Evolutionary conservation across 1,284 basidiomycete genomes (phyloP).

Genomic region (Papiliotrema fonsecae): DNA sequence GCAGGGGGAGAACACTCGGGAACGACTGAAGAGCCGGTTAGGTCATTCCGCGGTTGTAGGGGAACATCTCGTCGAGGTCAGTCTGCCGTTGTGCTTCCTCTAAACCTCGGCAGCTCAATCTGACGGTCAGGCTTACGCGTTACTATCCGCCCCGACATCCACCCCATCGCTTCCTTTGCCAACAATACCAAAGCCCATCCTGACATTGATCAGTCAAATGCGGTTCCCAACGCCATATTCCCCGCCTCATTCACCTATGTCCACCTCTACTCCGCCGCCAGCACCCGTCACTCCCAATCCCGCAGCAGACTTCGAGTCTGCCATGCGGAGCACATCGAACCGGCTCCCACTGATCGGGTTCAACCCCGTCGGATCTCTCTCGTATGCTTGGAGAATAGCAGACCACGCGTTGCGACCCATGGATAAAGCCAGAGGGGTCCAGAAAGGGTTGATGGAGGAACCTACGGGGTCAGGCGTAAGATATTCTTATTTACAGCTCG

Average conservation of each 20-base stretch:
- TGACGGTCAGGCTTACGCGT: constrained; percentile 30
- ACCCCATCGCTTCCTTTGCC: constrained; percentile 32
- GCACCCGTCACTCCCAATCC: neutral
- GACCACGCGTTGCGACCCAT: constrained; percentile 26
- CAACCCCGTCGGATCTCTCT: constrained; percentile 30
- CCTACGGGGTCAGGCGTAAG: constrained; percentile 34
- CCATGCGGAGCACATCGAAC: constrained; percentile 5
- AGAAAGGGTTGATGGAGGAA: constrained; percentile 34
- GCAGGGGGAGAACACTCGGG: constrained; percentile 3
- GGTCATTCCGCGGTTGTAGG: constrained; percentile 29
- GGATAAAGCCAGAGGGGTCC: constrained; percentile 10
- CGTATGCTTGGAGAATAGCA: constrained; percentile 39
- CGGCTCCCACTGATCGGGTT: constrained; percentile 25
- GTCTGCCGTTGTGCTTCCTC: no score
- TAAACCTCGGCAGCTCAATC: neutral
- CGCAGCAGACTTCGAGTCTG: neutral
- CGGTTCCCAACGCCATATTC: constrained; percentile 6
- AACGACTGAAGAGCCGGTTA: constrained; percentile 21
- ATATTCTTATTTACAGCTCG: neutral
- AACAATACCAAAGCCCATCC: constrained; percentile 7
- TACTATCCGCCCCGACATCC: constrained; percentile 27
- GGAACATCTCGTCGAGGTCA: constrained; percentile 40
- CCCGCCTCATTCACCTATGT: constrained; percentile 3
- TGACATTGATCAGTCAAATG: neutral
- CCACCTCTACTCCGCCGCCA: constrained; percentile 1